Conservation (phyloP, 108 stramenopile genomes). For the Craspedostauros australis region DNA sequence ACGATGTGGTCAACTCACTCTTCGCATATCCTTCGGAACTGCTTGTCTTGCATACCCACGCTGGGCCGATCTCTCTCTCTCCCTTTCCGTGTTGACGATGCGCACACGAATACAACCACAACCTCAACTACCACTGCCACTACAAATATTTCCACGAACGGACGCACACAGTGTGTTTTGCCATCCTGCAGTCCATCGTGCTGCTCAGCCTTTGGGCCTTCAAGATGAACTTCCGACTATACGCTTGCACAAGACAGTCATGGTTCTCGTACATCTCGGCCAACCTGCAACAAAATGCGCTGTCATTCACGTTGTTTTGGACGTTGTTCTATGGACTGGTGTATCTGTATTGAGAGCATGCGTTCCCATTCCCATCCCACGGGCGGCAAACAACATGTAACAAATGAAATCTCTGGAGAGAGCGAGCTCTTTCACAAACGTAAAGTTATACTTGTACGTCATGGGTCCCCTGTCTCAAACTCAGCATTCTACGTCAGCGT, state of each 20-base stretch:
- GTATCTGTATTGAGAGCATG: constrained; percentile 77
- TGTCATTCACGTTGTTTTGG: constrained; percentile 86
- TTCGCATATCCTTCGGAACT: neutral
- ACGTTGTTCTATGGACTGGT: constrained; percentile 84
- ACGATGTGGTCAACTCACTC: too few species aligned
- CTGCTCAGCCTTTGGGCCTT: constrained; percentile 37
- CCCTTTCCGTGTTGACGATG: neutral
- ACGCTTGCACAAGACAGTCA: constrained; percentile 54
- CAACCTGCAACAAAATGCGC: constrained; percentile 69
- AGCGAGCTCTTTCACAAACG: too few species aligned
- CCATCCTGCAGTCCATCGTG: constrained; percentile 49
- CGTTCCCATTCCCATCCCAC: too few species aligned
- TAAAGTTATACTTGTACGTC: too few species aligned
- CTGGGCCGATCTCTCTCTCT: neutral
- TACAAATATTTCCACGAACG: too few species aligned
- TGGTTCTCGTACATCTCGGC: constrained; percentile 52
- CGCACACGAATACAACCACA: neutral
- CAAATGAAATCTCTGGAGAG: too few species aligned
- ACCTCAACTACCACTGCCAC: neutral
- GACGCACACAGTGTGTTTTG: constrained; percentile 58
- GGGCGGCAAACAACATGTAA: too few species aligned
- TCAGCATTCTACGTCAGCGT: too few species aligned
- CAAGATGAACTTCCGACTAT: constrained; percentile 72
- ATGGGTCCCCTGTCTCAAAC: too few species aligned
- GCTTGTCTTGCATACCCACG: neutral